phyloP scores from a whole-genome alignment of 2,329 filamentous ascomycete species.

The Arthrobotrys conoides region DNA sequence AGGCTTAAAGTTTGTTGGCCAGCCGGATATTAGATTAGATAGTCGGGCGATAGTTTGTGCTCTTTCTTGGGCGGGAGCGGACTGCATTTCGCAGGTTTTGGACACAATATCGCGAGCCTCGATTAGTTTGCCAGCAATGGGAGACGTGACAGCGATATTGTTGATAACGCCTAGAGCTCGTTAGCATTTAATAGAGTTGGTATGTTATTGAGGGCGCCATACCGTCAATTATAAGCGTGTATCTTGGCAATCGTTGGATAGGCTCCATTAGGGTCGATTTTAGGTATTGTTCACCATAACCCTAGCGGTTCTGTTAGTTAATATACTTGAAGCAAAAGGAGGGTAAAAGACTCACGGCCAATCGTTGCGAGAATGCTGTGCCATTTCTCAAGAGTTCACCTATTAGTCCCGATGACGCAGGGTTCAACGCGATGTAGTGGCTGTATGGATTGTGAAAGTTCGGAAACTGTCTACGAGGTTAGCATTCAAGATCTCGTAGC shows the following conservation, averaged over 20 bases:
- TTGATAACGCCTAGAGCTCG: constrained; percentile 77
- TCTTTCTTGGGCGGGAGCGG: constrained; percentile 76
- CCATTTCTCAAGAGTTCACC: constrained; percentile 67
- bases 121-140: constrained; percentile 84
- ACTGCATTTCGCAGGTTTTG: constrained; percentile 94
- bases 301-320: constrained; percentile 68
- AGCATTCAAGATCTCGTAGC: not conserved
- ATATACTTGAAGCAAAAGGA: not conserved
- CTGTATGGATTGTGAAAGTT: constrained; percentile 91
- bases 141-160: constrained; percentile 86
- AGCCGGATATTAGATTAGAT: constrained; percentile 81
- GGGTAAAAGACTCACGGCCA: constrained; percentile 66
- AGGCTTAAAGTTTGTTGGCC: constrained; percentile 80
- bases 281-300: constrained; percentile 89
- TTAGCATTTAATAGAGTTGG: not conserved
- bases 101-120: constrained; percentile 94
- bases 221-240: constrained; percentile 93
- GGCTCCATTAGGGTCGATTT: constrained; percentile 95
- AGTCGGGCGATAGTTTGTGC: constrained; percentile 81
- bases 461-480: constrained; percentile 75
- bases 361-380: constrained; percentile 84
- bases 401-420: constrained; percentile 52
- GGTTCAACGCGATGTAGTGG: constrained; percentile 78
- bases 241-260: constrained; percentile 91
- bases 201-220: not conserved